Percentiles rank a stretch among this genome's conserved stretches.
Evolutionary conservation across 2,329 filamentous ascomycete genomes (phyloP).

Genomic region (Fusarium sp.): DNA sequence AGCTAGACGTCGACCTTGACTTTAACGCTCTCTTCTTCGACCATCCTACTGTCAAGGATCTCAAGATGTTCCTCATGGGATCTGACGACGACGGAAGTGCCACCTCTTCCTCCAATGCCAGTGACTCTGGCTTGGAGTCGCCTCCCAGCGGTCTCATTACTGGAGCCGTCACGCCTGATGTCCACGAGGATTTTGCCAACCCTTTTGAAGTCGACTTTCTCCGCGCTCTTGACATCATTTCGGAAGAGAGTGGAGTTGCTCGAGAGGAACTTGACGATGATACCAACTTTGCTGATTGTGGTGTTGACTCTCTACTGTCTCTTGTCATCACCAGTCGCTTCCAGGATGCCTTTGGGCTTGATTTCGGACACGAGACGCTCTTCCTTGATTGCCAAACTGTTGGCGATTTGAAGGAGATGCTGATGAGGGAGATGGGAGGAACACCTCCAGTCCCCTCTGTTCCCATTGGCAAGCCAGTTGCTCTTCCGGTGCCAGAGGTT

Average conservation of each 20-base stretch:
- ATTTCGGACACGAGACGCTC: conserved; percentile 21
- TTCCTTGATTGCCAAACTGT: conserved; percentile 30
- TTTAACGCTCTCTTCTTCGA: conserved; percentile 64
- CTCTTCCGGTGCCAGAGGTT: not conserved
- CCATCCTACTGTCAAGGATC: conserved; percentile 62
- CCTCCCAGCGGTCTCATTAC: not conserved
- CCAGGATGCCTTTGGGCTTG: conserved; percentile 52
- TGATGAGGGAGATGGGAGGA: conserved; percentile 3
- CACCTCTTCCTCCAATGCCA: conserved; percentile 18
- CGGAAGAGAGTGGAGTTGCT: conserved; percentile 65
- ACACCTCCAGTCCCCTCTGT: not conserved
- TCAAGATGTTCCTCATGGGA: conserved; percentile 51
- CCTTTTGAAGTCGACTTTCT: conserved; percentile 19
- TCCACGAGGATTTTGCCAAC: conserved; percentile 7
- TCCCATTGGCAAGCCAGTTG: not conserved
- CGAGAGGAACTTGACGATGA: conserved; percentile 67
- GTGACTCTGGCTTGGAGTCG: conserved; percentile 10
- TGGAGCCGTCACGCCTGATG: conserved; percentile 5
- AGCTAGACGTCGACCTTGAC: conserved; percentile 65
- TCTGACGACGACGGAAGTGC: conserved; percentile 14
- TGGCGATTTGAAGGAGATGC: conserved; percentile 10
- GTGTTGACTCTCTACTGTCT: conserved; percentile 70
- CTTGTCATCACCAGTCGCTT: conserved; percentile 67
- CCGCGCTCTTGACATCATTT: conserved; percentile 32
- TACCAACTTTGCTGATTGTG: conserved; percentile 66